These are phyloP conservation scores for Saturnispora besseyi DNA, from an alignment of 805 yeast genomes.

Conservation along the genomic window DNA sequence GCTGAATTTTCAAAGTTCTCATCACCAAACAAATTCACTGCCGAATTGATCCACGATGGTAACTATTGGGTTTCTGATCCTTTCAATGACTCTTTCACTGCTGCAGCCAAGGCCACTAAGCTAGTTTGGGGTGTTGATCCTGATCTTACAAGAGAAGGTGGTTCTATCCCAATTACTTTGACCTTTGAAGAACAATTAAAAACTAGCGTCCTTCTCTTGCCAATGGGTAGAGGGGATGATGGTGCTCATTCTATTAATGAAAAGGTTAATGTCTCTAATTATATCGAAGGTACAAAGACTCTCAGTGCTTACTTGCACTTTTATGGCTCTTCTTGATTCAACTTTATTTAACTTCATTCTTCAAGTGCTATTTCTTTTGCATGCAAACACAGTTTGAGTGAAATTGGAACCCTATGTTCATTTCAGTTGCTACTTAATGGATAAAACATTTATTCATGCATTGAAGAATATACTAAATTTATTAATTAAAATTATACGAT, in stretches of 20 bases:
- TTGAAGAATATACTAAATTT: too few relatives aligned
- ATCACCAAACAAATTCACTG: constrained; percentile 67
- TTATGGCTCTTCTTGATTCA: constrained; percentile 28
- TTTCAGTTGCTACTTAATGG: too few relatives aligned
- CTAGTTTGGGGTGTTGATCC: constrained; percentile 93
- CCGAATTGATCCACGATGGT: constrained; percentile 87
- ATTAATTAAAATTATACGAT: too few relatives aligned
- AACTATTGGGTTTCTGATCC: constrained; percentile 96
- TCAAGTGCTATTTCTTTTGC: too few relatives aligned
- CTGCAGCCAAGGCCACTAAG: constrained; percentile 91
- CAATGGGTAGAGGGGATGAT: constrained; percentile 98
- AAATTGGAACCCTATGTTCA: too few relatives aligned
- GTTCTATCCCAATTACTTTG: constrained; percentile 94
- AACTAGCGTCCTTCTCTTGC: constrained; percentile 79
- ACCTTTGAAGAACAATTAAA: constrained; percentile 84
- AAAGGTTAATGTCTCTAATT: constrained; percentile 81
- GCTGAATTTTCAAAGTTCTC: constrained; percentile 54
- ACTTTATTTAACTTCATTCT: too few relatives aligned
- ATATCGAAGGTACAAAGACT: constrained; percentile 88
- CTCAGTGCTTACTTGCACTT: constrained; percentile 90
- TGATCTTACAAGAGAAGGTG: constrained; percentile 97
- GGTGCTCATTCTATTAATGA: constrained; percentile 99
- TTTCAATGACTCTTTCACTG: constrained; percentile 81
- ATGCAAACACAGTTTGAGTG: too few relatives aligned
- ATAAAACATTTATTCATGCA: too few relatives aligned